These are phyloP conservation scores for Aquilaria sinensis DNA, from an alignment of 345 rosid genomes.

Conservation along the genomic window DNA sequence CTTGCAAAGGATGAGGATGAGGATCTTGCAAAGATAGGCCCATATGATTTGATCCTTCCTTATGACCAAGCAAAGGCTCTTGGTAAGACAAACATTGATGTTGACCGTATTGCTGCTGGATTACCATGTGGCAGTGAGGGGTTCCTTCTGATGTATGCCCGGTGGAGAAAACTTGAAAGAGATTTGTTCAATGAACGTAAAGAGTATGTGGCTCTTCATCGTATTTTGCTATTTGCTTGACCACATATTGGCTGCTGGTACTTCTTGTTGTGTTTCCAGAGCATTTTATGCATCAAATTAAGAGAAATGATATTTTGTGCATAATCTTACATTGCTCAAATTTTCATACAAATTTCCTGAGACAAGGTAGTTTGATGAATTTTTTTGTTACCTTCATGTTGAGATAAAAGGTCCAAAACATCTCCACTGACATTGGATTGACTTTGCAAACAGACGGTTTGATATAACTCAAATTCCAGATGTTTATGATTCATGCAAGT, in stretches of 20 bases:
- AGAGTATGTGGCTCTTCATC: constrained; percentile 39
- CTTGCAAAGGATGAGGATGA: constrained; percentile 86
- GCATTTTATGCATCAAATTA: constrained; percentile 2
- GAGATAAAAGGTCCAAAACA: background rate
- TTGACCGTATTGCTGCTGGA: constrained; percentile 93
- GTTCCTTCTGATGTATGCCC: constrained; percentile 90
- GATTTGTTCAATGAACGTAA: constrained; percentile 88
- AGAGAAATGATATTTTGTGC: background rate
- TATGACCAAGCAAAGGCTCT: constrained; percentile 97
- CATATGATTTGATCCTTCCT: constrained; percentile 58
- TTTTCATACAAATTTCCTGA: background rate
- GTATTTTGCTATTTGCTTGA: background rate
- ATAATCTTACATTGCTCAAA: constrained; percentile 1
- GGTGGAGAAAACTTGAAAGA: constrained; percentile 94
- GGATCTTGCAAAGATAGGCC: constrained; percentile 53
- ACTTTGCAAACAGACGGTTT: constrained; percentile 62
- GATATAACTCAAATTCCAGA: constrained; percentile 98
- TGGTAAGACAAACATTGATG: constrained; percentile 86
- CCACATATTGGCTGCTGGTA: constrained; percentile 3
- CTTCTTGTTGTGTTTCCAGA: constrained; percentile 1
- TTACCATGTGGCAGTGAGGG: constrained; percentile 96
- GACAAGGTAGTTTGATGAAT: background rate
- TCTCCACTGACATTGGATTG: no score
- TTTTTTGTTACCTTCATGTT: no score
- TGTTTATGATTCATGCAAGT: constrained; percentile 99